Conservation (phyloP, 2,329 filamentous ascomycete species). For the Epichloe amarillans region DNA sequence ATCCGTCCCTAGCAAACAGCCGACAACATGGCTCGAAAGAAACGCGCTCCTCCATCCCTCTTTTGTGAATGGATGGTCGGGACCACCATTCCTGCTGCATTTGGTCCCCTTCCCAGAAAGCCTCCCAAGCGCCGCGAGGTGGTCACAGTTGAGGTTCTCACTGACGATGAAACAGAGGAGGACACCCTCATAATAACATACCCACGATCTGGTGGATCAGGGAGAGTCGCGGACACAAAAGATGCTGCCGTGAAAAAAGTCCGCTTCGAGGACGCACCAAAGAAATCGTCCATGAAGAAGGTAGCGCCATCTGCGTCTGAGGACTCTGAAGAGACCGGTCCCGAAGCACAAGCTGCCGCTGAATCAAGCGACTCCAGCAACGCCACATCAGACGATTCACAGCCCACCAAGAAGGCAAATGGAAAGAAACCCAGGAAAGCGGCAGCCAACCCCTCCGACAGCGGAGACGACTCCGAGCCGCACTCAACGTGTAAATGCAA, state of each 20-base stretch:
- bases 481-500: slow-evolving; percentile 19
- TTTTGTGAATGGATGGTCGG: slow-evolving; percentile 31
- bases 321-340: slow-evolving; percentile 10
- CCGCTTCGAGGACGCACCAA: slow-evolving; percentile 23
- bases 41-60: neutral
- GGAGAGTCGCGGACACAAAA: slow-evolving; percentile 3
- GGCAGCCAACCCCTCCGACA: slow-evolving; percentile 10
- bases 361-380: slow-evolving; percentile 12
- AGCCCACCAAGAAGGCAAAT: slow-evolving; percentile 9
- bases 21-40: neutral
- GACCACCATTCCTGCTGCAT: slow-evolving; percentile 19
- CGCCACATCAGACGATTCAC: slow-evolving; percentile 7
- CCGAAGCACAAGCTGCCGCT: slow-evolving; percentile 7
- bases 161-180: slow-evolving; percentile 37
- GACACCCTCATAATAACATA: slow-evolving; percentile 36
- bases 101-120: slow-evolving; percentile 16
- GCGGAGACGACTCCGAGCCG: slow-evolving; percentile 19
- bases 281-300: slow-evolving; percentile 27
- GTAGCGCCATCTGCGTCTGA: slow-evolving; percentile 8
- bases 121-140: slow-evolving; percentile 16
- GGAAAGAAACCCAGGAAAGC: slow-evolving; percentile 9
- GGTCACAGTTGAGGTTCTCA: slow-evolving; percentile 29
- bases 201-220: slow-evolving; percentile 23
- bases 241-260: slow-evolving; percentile 25
- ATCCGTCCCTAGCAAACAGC: neutral